Conservation (phyloP, 2,329 filamentous ascomycete species). For the Drechslerella stenobrocha region DNA sequence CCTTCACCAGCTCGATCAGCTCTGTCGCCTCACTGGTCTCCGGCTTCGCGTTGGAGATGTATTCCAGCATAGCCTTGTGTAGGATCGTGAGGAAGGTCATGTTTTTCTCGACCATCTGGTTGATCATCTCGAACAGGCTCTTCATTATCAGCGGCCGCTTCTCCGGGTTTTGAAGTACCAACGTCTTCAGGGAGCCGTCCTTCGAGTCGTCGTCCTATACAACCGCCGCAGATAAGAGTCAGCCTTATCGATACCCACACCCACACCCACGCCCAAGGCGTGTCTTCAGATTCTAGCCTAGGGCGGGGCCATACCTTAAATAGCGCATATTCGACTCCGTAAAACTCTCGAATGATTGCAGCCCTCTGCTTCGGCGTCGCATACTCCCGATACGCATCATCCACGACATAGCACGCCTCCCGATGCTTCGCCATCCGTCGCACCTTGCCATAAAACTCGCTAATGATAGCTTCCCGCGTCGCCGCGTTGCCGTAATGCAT, state of each 20-base stretch:
- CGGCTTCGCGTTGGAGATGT: conserved; percentile 76
- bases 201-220: conserved; percentile 57
- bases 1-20: conserved; percentile 86
- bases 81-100: conserved; percentile 96
- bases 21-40: conserved; percentile 81
- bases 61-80: conserved; percentile 97
- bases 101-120: conserved; percentile 92
- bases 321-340: conserved; percentile 87
- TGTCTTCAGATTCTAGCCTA: too few relatives aligned
- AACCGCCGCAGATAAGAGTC: conserved; percentile 52
- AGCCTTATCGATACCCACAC: too few relatives aligned
- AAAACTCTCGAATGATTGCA: conserved; percentile 87
- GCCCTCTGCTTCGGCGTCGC: conserved; percentile 85
- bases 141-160: conserved; percentile 87
- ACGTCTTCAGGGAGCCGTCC: conserved; percentile 69
- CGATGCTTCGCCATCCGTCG: conserved; percentile 92
- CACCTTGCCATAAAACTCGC: conserved; percentile 93
- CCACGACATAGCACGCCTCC: conserved; percentile 95
- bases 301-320: too few relatives aligned
- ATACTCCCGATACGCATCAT: conserved; percentile 90
- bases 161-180: conserved; percentile 75
- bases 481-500: conserved; percentile 87
- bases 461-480: conserved; percentile 83
- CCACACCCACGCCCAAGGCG: too few relatives aligned
- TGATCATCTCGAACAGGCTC: conserved; percentile 82